Percentiles rank a stretch among this genome's conserved stretches.
phyloP scores from a whole-genome alignment of 768 basidiomycete genomes.

The Gloeopeniophorella convolvens region DNA sequence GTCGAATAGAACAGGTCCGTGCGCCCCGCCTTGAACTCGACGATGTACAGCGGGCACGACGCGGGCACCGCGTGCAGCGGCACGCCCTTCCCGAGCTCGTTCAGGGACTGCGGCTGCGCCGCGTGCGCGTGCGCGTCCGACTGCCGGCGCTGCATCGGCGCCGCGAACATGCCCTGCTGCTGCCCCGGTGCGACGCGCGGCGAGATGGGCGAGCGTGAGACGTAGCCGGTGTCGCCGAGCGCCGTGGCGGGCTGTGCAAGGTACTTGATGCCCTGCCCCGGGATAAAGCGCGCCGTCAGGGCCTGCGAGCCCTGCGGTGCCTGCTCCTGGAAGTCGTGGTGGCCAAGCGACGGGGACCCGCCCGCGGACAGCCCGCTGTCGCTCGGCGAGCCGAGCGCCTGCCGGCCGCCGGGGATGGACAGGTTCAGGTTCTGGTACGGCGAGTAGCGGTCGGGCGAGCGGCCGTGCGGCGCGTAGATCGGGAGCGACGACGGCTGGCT shows the following conservation, averaged over 20 bases:
- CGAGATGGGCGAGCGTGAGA: slow-evolving; percentile 50
- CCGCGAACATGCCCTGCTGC: slow-evolving; percentile 17
- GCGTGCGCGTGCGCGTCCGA: slow-evolving; percentile 32
- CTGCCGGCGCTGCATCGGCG: slow-evolving; percentile 31
- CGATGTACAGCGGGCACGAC: slow-evolving; percentile 88
- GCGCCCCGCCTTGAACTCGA: slow-evolving; percentile 96
- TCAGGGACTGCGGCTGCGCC: slow-evolving; percentile 25
- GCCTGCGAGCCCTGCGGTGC: slow-evolving; percentile 28
- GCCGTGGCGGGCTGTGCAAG: slow-evolving; percentile 34
- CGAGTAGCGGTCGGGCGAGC: slow-evolving; percentile 44
- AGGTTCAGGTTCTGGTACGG: slow-evolving; percentile 61
- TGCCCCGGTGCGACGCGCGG: slow-evolving; percentile 33
- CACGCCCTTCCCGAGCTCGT: slow-evolving; percentile 81
- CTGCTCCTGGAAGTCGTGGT: slow-evolving; percentile 41
- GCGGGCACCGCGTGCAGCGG: slow-evolving; percentile 78
- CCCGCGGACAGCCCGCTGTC: slow-evolving; percentile 49
- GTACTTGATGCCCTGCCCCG: slow-evolving; percentile 60
- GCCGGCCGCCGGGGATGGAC: slow-evolving; percentile 47
- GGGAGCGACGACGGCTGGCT: slow-evolving; percentile 73
- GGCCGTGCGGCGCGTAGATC: slow-evolving; percentile 63
- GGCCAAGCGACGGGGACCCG: slow-evolving; percentile 41
- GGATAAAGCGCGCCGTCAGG: slow-evolving; percentile 54
- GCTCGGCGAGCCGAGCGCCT: slow-evolving; percentile 52
- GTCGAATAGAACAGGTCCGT: slow-evolving; percentile 92
- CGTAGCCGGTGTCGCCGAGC: slow-evolving; percentile 26